A percentile compares a stretch with the other conserved stretches of the same genome.
Evolutionary conservation across 1,284 basidiomycete genomes (phyloP).

Genomic region (Cutaneotrichosporon cutaneum): DNA sequence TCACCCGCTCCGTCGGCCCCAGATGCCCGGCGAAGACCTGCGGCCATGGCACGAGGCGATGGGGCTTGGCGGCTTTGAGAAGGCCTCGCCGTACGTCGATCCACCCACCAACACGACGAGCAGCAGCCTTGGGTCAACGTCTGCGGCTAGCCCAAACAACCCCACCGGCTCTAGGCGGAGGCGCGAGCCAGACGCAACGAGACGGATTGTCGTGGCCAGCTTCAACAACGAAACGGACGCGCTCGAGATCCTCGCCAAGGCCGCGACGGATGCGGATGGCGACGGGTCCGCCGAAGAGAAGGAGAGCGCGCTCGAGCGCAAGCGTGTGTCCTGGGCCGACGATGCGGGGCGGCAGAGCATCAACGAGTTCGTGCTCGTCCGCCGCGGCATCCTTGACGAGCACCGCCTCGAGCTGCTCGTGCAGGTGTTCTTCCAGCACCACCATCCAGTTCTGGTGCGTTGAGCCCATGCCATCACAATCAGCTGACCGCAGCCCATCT

Average conservation of each 20-base stretch:
- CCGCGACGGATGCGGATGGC: slow-evolving; percentile 41
- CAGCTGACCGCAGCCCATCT: slow-evolving; percentile 43
- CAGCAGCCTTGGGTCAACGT: slow-evolving; percentile 29
- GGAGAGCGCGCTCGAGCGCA: slow-evolving; percentile 24
- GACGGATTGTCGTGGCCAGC: slow-evolving; percentile 49
- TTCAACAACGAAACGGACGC: slow-evolving; percentile 54
- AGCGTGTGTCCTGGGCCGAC: slow-evolving; percentile 28
- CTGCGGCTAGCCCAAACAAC: slow-evolving; percentile 26
- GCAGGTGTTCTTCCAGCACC: slow-evolving; percentile 44
- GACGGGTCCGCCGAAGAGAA: slow-evolving; percentile 16
- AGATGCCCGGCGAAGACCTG: slow-evolving; percentile 20
- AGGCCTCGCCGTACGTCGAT: slow-evolving; percentile 22
- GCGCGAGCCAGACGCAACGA: slow-evolving; percentile 33
- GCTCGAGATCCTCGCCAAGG: slow-evolving; percentile 51
- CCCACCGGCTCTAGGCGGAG: slow-evolving; percentile 16
- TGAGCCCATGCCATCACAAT: not conserved
- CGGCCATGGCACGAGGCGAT: not conserved
- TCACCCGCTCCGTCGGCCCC: slow-evolving; percentile 7
- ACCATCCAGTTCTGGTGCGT: slow-evolving; percentile 51
- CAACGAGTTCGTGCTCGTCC: slow-evolving; percentile 45
- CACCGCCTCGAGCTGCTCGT: slow-evolving; percentile 41
- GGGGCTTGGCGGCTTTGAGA: not conserved
- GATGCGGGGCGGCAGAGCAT: slow-evolving; percentile 27
- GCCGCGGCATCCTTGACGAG: slow-evolving; percentile 41
- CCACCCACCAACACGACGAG: slow-evolving; percentile 22